Base-by-base conservation (phyloP, 305 asterid genomes). In the Andrographis paniculata region DNA sequence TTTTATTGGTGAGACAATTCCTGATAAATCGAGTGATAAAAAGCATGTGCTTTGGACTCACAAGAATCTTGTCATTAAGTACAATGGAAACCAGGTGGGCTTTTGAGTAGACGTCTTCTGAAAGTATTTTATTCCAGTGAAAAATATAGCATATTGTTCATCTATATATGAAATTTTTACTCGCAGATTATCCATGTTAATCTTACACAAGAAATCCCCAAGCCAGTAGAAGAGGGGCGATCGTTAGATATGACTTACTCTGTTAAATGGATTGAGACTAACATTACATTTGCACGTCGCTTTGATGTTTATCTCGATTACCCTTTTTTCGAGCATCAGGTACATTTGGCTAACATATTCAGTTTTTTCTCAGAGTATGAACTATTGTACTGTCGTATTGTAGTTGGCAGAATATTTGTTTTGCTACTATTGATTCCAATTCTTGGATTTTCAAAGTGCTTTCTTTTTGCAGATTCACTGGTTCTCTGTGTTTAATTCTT, bases 21-120 rank as follows among this genome's bases (percentile, higher is more conserved):
- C 83, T 45, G 85, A 85, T 62, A 71, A 79, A 66, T 68, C 63
- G 43, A 74, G 60, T 30, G 93, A 80, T 46, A 57, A 30, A 37
- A 77, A 80, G 77, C 87, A 80, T 61, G 76, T 76, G 19, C 79
- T 80, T 27, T 79, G 72, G 70, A 82, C 96, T 6, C 94, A 86
- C 64, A 79, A 80, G 78, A 70, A 75, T 64, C 65, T 86, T 45
- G 67, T 70, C 49, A 71, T 86, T 21, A 62, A 79, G 55, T 86
- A 82, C 71, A 86, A 86, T 43, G 67, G 50, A 27, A 55, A 83
- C 43, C 87, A 74, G 81, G 94, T 83, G 48, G 41, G 48, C 51
- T 47, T 27, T 19, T 15, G 10, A 15, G 38, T 19, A 4, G 1
- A 5, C 2, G 38, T 15, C 15, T 41, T 20, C 22, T 9, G 2